Evolutionary conservation across 768 basidiomycete genomes (phyloP).

Genomic region (Crepidotus variabilis): DNA sequence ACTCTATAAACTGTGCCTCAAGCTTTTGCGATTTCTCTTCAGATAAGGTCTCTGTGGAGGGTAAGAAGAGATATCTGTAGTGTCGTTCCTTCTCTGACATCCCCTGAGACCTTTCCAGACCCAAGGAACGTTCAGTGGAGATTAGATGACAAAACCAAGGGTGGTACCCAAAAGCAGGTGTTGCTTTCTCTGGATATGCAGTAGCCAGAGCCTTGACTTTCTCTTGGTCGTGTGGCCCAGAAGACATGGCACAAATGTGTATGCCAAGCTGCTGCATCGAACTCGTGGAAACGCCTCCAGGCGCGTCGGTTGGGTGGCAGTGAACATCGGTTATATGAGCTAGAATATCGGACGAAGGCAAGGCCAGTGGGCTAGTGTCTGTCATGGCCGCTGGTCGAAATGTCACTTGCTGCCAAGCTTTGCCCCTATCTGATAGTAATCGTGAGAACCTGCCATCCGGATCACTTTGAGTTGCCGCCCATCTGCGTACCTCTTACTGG

Average conservation of each 20-base stretch:
- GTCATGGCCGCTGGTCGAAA: neutral
- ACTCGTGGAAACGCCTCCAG: conserved; percentile 25
- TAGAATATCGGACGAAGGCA: conserved; percentile 42
- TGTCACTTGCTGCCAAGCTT: neutral
- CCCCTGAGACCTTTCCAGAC: neutral
- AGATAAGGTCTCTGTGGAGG: conserved; percentile 10
- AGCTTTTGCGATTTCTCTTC: conserved; percentile 22
- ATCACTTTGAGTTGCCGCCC: neutral
- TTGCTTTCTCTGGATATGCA: conserved; percentile 58
- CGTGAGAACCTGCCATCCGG: neutral
- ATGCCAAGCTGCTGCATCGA: conserved; percentile 57
- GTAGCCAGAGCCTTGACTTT: conserved; percentile 65
- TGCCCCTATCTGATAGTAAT: neutral
- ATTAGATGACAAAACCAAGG: conserved; percentile 92
- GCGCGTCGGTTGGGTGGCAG: conserved; percentile 88
- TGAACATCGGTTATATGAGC: conserved; percentile 82
- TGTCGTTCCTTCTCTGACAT: conserved; percentile 60
- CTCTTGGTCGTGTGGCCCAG: conserved; percentile 60
- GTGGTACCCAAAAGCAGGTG: conserved; percentile 93
- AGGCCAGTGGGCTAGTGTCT: neutral
- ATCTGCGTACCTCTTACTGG: neutral
- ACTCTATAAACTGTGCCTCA: conserved; percentile 41
- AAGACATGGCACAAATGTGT: conserved; percentile 83
- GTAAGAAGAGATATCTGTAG: conserved; percentile 68
- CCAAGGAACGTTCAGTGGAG: conserved; percentile 19